A percentile compares a stretch with the other conserved stretches of the same genome.
phyloP scores from a whole-genome alignment of 257 asterid genomes.

The Vinca minor region DNA sequence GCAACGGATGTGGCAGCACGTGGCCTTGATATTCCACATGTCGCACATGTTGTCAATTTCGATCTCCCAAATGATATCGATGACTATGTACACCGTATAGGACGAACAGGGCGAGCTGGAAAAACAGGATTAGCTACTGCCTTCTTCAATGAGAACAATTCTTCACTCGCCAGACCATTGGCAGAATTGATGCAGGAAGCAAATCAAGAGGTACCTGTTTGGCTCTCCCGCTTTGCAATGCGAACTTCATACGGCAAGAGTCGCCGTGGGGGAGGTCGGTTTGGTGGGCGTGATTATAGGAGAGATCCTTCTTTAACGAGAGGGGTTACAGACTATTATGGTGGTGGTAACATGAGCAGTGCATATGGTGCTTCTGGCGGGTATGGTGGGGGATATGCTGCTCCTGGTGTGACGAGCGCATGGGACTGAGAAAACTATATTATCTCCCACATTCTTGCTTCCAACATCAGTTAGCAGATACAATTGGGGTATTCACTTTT shows the following conservation, averaged over 20 bases:
- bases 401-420: conserved; percentile 60
- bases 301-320: conserved; percentile 44
- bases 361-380: conserved; percentile 35
- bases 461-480: conserved; percentile 11
- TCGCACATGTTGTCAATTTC: conserved; percentile 84
- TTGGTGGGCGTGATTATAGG: conserved; percentile 79
- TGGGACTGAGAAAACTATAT: conserved; percentile 48
- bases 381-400: conserved; percentile 44
- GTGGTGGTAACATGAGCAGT: conserved; percentile 30
- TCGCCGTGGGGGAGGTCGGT: conserved; percentile 69
- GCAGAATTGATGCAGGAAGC: conserved; percentile 88
- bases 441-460: conserved; percentile 5
- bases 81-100: conserved; percentile 92
- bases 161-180: conserved; percentile 64
- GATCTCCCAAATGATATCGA: conserved; percentile 92
- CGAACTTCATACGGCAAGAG: conserved; percentile 42
- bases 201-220: conserved; percentile 93
- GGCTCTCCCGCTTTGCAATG: conserved; percentile 74
- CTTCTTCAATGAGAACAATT: conserved; percentile 70
- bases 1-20: conserved; percentile 98
- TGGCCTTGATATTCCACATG: conserved; percentile 95
- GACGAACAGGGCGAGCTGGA: conserved; percentile 95
- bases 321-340: conserved; percentile 49
- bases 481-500: conserved; percentile 10
- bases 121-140: conserved; percentile 89